These are phyloP conservation scores for Cucumis sativus DNA, from an alignment of 306 rosid species.

Conservation along the genomic window Cucumber_9930_V3 NC_026659.2:772501-773000, in stretches of 20 bases:
- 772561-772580: too few species aligned
- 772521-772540: too few species aligned
- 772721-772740: neutral
- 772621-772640: too few species aligned
- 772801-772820: neutral
- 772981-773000: neutral
- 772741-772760: neutral
- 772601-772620: too few species aligned
- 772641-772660: too few species aligned
- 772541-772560: too few species aligned
- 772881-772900: slow-evolving; percentile 1
- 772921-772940: neutral
- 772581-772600: too few species aligned
- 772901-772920: neutral
- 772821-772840: neutral
- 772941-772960: neutral
- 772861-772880: neutral
- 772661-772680: too few species aligned
- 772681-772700: neutral
- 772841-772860: slow-evolving; percentile 6
- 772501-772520: too few species aligned
- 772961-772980: neutral
- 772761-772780: neutral
- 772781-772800: neutral
- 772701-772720: neutral